These are phyloP conservation scores for Amanita polypyramis DNA, from an alignment of 768 basidiomycete species.

Conservation along the genomic window DNA sequence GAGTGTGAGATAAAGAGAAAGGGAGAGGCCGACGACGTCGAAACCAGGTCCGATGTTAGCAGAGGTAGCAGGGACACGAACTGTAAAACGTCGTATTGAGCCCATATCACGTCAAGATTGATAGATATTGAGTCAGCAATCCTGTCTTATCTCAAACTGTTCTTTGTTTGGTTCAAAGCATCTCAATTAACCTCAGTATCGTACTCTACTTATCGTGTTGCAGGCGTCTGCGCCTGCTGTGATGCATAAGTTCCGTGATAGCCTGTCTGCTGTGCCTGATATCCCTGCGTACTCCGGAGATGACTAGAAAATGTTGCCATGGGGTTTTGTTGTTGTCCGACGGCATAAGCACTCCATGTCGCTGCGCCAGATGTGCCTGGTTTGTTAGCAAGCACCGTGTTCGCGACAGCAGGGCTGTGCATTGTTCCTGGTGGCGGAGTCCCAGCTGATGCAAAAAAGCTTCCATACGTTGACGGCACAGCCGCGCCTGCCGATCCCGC, in stretches of 20 bases:
- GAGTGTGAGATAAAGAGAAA: slow-evolving; percentile 77
- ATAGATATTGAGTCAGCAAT: no score
- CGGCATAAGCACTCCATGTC: slow-evolving; percentile 7
- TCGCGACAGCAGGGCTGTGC: slow-evolving; percentile 17
- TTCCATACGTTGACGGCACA: slow-evolving; percentile 15
- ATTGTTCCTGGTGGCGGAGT: slow-evolving; percentile 1
- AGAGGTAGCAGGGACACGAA: slow-evolving; percentile 92
- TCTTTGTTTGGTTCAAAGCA: not conserved
- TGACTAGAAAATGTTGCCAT: slow-evolving; percentile 24
- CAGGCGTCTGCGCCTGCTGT: slow-evolving; percentile 15
- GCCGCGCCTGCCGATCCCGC: slow-evolving; percentile 9
- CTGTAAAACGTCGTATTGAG: slow-evolving; percentile 37
- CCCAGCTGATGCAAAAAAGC: slow-evolving; percentile 14
- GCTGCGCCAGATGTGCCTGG: slow-evolving; percentile 1
- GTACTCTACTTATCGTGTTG: slow-evolving; percentile 7
- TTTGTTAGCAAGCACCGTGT: slow-evolving; percentile 15
- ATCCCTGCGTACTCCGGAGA: slow-evolving; percentile 16
- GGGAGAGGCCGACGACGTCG: slow-evolving; percentile 97
- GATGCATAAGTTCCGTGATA: slow-evolving; percentile 14
- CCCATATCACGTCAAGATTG: not conserved
- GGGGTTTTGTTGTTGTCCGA: slow-evolving; percentile 8
- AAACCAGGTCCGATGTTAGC: slow-evolving; percentile 99
- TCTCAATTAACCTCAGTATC: not conserved
- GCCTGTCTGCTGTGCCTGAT: slow-evolving; percentile 11
- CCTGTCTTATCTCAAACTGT: not conserved